These are phyloP conservation scores for Chlorokybus atmophyticus DNA, from an alignment of 139 green algal genomes.

Conservation along the genomic window DNA sequence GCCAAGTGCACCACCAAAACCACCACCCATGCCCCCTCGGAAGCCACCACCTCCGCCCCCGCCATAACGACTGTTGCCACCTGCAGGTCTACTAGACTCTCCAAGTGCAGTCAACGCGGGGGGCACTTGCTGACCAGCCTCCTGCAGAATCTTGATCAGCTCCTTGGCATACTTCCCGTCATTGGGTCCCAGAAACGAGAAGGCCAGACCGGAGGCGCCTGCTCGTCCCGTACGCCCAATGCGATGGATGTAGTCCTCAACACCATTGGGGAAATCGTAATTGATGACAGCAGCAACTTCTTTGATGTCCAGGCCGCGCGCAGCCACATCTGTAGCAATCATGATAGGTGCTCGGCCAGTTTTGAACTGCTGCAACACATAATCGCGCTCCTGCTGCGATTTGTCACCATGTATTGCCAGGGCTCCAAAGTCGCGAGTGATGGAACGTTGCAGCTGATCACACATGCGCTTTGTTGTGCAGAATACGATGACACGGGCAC, in stretches of 20 bases:
- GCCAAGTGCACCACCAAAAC: no score
- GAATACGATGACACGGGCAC: conserved; percentile 74
- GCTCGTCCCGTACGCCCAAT: conserved; percentile 63
- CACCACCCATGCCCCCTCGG: no score
- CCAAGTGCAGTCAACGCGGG: no score
- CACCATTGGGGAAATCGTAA: conserved; percentile 38
- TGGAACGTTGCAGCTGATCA: conserved; percentile 52
- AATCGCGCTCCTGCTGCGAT: conserved; percentile 80
- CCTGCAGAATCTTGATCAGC: conserved; percentile 27
- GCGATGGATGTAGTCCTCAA: conserved; percentile 87
- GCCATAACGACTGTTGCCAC: no score
- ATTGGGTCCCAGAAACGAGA: conserved; percentile 71
- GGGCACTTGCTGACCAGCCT: conserved; percentile 19
- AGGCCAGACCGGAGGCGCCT: conserved; percentile 48
- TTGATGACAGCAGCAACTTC: conserved; percentile 72
- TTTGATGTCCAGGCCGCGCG: conserved; percentile 61
- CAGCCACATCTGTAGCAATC: conserved; percentile 54
- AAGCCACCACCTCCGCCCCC: no score
- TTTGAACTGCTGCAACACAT: conserved; percentile 49
- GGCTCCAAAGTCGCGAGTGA: conserved; percentile 7
- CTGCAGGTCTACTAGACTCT: no score
- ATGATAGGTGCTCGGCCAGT: conserved; percentile 36
- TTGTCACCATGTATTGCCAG: conserved; percentile 89
- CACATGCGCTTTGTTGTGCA: conserved; percentile 86
- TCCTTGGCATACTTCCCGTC: conserved; percentile 26